These are phyloP conservation scores for Zymoseptoria crescenta DNA, from an alignment of 2,329 filamentous ascomycete genomes.

Conservation along the genomic window DNA sequence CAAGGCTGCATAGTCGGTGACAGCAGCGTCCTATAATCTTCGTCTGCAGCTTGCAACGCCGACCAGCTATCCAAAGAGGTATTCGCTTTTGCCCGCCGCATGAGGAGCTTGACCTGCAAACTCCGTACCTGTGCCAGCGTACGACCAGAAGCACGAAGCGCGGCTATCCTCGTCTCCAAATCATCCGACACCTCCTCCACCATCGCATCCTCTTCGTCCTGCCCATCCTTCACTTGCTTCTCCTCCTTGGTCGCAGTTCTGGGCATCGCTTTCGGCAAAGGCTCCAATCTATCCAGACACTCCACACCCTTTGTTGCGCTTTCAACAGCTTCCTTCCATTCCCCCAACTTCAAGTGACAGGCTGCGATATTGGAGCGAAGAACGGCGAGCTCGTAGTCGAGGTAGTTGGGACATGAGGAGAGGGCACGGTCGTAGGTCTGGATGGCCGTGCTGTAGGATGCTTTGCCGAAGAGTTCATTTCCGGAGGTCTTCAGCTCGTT, in stretches of 20 bases:
- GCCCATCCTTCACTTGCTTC: conserved; percentile 15
- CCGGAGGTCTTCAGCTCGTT: conserved; percentile 65
- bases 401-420: conserved; percentile 69
- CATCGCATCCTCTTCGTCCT: conserved; percentile 28
- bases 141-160: conserved; percentile 36
- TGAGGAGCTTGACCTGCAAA: conserved; percentile 73
- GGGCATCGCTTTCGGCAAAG: conserved; percentile 29
- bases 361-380: conserved; percentile 83
- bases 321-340: conserved; percentile 77
- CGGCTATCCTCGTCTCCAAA: conserved; percentile 35
- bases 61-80: conserved; percentile 70
- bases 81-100: conserved; percentile 67
- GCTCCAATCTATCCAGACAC: conserved; percentile 56
- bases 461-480: conserved; percentile 68
- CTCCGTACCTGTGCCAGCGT: conserved; percentile 58
- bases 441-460: conserved; percentile 69
- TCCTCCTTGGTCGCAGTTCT: conserved; percentile 15
- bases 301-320: conserved; percentile 67
- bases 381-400: conserved; percentile 82
- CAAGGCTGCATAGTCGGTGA: conserved; percentile 44
- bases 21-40: conserved; percentile 65
- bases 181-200: conserved; percentile 46
- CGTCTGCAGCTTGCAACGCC: conserved; percentile 66
- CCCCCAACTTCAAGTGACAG: conserved; percentile 73
- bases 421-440: conserved; percentile 76